Evolutionary conservation across 2,329 filamentous ascomycete genomes (phyloP), one percentile per base, ranked within the genome.

Genomic region (Cadophora sp.): DNA sequence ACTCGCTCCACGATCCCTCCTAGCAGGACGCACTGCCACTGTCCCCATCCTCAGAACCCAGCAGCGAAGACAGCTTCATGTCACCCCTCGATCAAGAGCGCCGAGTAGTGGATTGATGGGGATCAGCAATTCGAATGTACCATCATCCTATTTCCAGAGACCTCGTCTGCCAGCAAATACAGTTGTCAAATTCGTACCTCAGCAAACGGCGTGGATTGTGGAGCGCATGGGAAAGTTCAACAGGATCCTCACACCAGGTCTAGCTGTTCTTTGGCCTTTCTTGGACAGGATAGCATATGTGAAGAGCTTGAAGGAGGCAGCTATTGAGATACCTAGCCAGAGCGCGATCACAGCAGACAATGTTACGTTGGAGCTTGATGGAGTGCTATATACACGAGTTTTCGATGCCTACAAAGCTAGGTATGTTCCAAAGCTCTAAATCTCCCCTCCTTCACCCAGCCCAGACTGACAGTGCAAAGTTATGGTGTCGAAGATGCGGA

Each of bases 221-320:
- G 96, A 99, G 87, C 94, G 96, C 78, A 99, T 99, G 96, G 96
- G 96, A 76, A 96, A 94, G 81, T 99, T 97, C 84, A 91, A 93
- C 82, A 88, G 94, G 69, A 97, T 99, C 77, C 84, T 99, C 62
- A 89, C 97, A 76, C 96, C 96, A 3, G 96, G 96, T 67, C 85
- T 99, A 70, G 94, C 96, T 26, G 86, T 99, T 71, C 83, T 99
- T 74, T 86, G 96, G 65, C 96, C 96, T 1, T 92, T 98, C 73
- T 83, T 99, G 79, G 96, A 99, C 81, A 91, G 94, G 70, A 98
- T 99, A 80, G 92, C 96, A 75, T 99, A 99, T 80, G 96, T 99
- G 74, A 97, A 97, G 86, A 97, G 92, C 73, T 84, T 99, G 81
- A 99, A 99, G 85, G 96, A 99, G 81, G 89, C 89, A 60, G 96